phyloP scores from a whole-genome alignment of 208 protist species.

The Wallacemonas sp. region DNA sequence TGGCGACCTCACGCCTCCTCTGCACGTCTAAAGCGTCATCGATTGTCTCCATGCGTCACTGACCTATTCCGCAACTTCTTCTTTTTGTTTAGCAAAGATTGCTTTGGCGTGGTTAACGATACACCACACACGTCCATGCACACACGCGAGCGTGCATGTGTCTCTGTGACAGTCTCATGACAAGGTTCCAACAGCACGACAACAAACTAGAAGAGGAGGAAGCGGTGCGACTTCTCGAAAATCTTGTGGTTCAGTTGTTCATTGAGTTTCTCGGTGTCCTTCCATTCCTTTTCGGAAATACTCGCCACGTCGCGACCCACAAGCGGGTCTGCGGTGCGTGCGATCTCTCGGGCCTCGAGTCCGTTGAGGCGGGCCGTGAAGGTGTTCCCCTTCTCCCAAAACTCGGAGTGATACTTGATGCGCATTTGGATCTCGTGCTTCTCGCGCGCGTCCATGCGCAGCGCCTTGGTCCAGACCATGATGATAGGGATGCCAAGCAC shows the following conservation, averaged over 20 bases:
- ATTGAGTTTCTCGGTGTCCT: slow-evolving; percentile 12
- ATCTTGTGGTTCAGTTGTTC: slow-evolving; percentile 13
- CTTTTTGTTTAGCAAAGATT: background rate
- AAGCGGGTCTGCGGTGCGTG: slow-evolving; percentile 39
- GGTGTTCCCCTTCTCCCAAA: slow-evolving; percentile 68
- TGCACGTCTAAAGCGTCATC: too few relatives aligned
- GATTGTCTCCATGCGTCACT: background rate
- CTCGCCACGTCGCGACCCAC: slow-evolving; percentile 36
- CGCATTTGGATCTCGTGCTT: slow-evolving; percentile 86
- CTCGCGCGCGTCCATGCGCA: slow-evolving; percentile 78
- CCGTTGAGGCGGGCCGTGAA: slow-evolving; percentile 42
- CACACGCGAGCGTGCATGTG: background rate
- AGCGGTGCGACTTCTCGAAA: background rate
- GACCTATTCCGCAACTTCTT: background rate
- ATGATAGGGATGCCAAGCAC: slow-evolving; percentile 60
- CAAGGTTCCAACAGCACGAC: background rate
- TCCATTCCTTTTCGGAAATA: slow-evolving; percentile 32
- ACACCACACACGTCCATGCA: background rate
- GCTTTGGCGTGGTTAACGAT: background rate
- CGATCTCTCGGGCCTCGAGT: background rate
- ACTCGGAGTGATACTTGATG: slow-evolving; percentile 79
- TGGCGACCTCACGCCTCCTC: too few relatives aligned
- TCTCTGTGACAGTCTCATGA: background rate
- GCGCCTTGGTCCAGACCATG: slow-evolving; percentile 72
- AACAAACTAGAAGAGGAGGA: slow-evolving; percentile 3